phyloP scores from a whole-genome alignment of 148 eudicot species.

The Camellia granthamiana region DNA sequence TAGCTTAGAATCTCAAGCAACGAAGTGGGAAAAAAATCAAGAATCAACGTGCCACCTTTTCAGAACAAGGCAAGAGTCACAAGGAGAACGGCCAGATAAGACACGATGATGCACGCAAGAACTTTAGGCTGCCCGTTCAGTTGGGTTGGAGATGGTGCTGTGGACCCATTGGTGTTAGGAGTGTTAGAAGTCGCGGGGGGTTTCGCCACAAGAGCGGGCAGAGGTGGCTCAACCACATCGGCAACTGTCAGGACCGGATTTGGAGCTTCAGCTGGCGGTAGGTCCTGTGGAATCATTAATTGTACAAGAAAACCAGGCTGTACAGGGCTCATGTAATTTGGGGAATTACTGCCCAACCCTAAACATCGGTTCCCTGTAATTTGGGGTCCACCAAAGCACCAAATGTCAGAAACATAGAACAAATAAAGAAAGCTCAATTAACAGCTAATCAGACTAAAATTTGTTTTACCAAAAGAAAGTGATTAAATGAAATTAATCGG shows the following conservation, averaged over 20 bases:
- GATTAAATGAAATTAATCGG: background rate
- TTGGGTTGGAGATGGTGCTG: slow-evolving; percentile 26
- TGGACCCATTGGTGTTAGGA: background rate
- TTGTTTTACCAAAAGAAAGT: background rate
- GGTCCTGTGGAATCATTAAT: background rate
- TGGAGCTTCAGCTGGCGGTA: slow-evolving; percentile 81
- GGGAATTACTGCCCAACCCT: slow-evolving; percentile 23
- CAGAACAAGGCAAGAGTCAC: slow-evolving; percentile 22
- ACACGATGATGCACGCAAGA: slow-evolving; percentile 17
- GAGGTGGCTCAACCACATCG: slow-evolving; percentile 72
- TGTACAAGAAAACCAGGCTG: slow-evolving; percentile 43
- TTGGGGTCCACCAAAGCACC: slow-evolving; percentile 14
- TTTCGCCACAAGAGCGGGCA: slow-evolving; percentile 27
- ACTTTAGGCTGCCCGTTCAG: slow-evolving; percentile 34
- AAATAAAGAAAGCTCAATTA: background rate
- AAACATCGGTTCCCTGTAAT: slow-evolving; percentile 73
- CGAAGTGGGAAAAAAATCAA: background rate
- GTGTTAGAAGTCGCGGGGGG: background rate
- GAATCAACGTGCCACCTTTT: background rate
- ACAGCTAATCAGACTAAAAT: background rate
- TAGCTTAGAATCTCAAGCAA: background rate
- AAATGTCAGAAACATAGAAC: background rate
- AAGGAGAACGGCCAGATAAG: slow-evolving; percentile 23
- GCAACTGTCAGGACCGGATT: slow-evolving; percentile 45
- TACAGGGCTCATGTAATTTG: slow-evolving; percentile 58